Evolutionary conservation across 1,139 yeast genomes (phyloP).

Genomic region (Meyerozyma carpophila): DNA sequence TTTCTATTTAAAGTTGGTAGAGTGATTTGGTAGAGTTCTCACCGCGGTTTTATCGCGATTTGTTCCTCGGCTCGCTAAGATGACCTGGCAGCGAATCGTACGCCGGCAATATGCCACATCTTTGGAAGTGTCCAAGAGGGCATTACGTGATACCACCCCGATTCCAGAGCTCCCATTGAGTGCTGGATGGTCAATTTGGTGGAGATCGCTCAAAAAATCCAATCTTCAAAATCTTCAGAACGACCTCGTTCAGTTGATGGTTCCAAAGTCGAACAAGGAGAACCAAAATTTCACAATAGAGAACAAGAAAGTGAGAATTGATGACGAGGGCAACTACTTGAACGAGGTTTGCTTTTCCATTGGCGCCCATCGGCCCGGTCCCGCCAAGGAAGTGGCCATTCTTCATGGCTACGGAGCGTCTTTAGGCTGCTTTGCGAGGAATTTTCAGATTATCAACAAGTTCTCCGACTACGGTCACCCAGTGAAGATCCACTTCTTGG

Average conservation of each 20-base stretch:
- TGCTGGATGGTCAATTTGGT: constrained; percentile 21
- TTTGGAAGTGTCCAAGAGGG: constrained; percentile 10
- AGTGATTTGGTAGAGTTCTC: too few relatives aligned
- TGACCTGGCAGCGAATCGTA: background rate
- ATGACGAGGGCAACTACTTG: constrained; percentile 23
- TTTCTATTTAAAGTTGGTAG: too few relatives aligned
- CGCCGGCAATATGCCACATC: background rate
- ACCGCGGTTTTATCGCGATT: background rate
- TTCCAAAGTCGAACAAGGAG: constrained; percentile 17
- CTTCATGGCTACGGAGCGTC: constrained; percentile 94
- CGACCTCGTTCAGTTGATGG: constrained; percentile 32
- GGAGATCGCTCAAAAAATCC: constrained; percentile 22
- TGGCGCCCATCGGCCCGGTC: constrained; percentile 10
- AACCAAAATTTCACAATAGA: constrained; percentile 18
- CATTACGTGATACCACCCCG: constrained; percentile 10
- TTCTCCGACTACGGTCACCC: constrained; percentile 35
- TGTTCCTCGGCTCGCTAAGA: background rate
- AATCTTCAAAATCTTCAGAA: constrained; percentile 20
- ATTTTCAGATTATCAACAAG: constrained; percentile 47
- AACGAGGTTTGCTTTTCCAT: constrained; percentile 27
- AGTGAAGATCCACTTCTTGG: constrained; percentile 65
- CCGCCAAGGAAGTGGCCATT: constrained; percentile 48
- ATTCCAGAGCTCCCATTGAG: constrained; percentile 13
- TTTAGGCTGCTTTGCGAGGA: constrained; percentile 77
- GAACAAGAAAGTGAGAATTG: constrained; percentile 21